Percentiles rank a stretch among this genome's conserved stretches.
Conservation (phyloP, 345 rosid genomes). For the Brassica nigra region DNA sequence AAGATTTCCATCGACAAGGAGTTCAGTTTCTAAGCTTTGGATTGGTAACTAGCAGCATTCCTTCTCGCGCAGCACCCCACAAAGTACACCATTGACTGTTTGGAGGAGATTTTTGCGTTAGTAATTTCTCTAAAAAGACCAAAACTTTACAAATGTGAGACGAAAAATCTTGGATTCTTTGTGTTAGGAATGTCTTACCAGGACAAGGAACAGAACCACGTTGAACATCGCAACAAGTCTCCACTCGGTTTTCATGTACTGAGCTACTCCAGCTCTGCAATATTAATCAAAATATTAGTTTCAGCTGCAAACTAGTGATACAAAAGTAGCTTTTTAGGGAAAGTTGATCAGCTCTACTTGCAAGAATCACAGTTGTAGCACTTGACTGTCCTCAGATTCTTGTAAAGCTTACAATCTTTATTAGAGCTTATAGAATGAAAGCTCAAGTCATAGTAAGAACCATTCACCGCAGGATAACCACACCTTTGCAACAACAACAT, state of each 20-base stretch:
- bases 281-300: slow-evolving; percentile 5
- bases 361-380: slow-evolving; percentile 94
- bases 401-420: slow-evolving; percentile 85
- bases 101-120: not conserved
- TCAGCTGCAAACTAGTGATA: not conserved
- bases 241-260: slow-evolving; percentile 94
- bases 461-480: slow-evolving; percentile 80
- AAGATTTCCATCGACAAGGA: not conserved
- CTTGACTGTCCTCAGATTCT: slow-evolving; percentile 61
- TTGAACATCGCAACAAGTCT: slow-evolving; percentile 85
- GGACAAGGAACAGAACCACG: slow-evolving; percentile 60
- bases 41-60: slow-evolving; percentile 52
- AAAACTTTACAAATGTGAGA: not conserved
- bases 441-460: slow-evolving; percentile 81
- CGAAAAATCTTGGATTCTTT: not conserved
- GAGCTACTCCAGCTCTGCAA: slow-evolving; percentile 94
- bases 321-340: not conserved
- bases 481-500: slow-evolving; percentile 51
- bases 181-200: slow-evolving; percentile 54
- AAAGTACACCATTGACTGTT: slow-evolving; percentile 75
- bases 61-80: slow-evolving; percentile 94
- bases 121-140: not conserved
- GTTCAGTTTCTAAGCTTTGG: slow-evolving; percentile 53
- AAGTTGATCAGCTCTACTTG: slow-evolving; percentile 58
- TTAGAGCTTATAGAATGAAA: slow-evolving; percentile 81